These are phyloP conservation scores for Tricholoma hemisulphureum DNA, from an alignment of 768 basidiomycete genomes.

Conservation along the genomic window DNA sequence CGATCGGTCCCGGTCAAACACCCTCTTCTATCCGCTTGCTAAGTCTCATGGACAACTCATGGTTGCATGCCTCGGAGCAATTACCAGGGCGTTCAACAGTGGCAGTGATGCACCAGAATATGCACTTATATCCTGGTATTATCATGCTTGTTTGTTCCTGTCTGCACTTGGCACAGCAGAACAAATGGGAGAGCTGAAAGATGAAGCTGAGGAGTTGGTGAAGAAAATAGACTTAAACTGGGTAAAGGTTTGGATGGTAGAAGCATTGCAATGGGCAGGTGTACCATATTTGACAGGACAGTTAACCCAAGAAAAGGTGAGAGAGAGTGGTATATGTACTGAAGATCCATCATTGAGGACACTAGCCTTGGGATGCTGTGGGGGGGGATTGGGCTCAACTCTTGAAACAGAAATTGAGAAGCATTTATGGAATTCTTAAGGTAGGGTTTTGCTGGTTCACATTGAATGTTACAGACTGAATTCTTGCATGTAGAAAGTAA, in stretches of 20 bases:
- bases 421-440: too few relatives aligned
- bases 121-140: constrained; percentile 6
- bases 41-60: constrained; percentile 4
- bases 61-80: constrained; percentile 1
- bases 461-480: too few relatives aligned
- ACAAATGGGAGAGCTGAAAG: background rate
- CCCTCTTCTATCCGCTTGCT: constrained; percentile 3
- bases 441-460: too few relatives aligned
- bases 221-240: background rate
- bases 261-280: background rate
- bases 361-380: too few relatives aligned
- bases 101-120: constrained; percentile 4
- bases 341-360: too few relatives aligned
- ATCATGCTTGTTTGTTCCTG: constrained; percentile 7
- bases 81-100: background rate
- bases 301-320: too few relatives aligned
- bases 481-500: too few relatives aligned
- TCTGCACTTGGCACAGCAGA: background rate
- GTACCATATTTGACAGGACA: too few relatives aligned
- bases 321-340: too few relatives aligned
- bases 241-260: background rate
- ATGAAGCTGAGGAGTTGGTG: background rate
- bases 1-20: constrained; percentile 1
- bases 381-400: too few relatives aligned
- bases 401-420: too few relatives aligned